Evolutionary conservation across 2,329 filamentous ascomycete species (phyloP), one percentile per base, ranked within the genome.

Genomic region (Xylaria sp.): DNA sequence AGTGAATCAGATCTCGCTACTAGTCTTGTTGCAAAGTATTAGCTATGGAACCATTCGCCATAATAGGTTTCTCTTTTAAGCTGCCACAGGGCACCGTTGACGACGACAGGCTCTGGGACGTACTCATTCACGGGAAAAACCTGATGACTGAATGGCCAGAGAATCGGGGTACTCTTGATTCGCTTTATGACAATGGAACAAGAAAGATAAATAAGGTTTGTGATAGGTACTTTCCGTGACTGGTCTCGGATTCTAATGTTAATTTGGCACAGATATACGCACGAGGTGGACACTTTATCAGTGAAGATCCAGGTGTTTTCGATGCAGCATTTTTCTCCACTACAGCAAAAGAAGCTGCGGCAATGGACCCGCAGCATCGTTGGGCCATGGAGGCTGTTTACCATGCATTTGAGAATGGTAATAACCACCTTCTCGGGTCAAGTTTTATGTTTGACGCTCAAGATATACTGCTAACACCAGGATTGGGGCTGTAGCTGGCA

Each of bases 291-390:
- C 58, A 61, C 13, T 62, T 66, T 20, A 48, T 62, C 10, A 17
- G 44, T 11, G 33, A n/a, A 15, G 59, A 66, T 42, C 57, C 46
- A 4, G 28, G 28, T 11, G 38, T 36, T 4, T 66, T 66, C 44
- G 64, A 66, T 31, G 64, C 64, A 33, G n/a, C 64, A 7, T 66
- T 66, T 23, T 66, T 66, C 40, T 61, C 58, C 4, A 57, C 62
- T 1, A 4, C 64, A 11, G 31, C 64, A 6, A n/a, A 20, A 7
- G 58, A 66, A 23, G 64, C 64, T 6, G 26, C 48, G 10, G 46
- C 58, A 26, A 38, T 62, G 51, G 64, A 66, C 26, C 64, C 64
- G 28, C 58, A 62, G 58, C 64, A 66, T n/a, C 36, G 64, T 4
- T 49, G 15, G 40, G 36, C 40, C 23, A 20, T 66, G 15, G 64